Conservation (phyloP, 495 filamentous ascomycete species). For the Annulohypoxylon nitens region DNA sequence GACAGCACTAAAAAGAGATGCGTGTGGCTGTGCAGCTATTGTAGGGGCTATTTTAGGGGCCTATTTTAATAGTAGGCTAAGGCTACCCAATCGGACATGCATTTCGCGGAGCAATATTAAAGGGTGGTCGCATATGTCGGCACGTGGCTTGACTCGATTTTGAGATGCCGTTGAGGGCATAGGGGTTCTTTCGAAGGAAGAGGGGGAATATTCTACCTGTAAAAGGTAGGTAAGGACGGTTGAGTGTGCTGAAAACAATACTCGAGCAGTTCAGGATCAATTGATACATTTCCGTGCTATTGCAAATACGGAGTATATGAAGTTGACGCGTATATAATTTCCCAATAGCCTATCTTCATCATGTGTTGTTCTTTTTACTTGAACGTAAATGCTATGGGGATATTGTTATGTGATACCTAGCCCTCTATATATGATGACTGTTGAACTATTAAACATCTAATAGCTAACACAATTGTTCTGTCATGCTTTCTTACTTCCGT, state of each 20-base stretch:
- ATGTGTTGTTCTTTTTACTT: slow-evolving; percentile 1
- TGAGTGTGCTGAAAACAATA: background rate
- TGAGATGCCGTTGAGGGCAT: slow-evolving; percentile 6
- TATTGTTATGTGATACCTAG: too few species aligned
- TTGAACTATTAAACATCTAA: background rate
- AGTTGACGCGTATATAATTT: background rate
- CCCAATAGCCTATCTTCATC: slow-evolving; percentile 4
- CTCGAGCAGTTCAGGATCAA: background rate
- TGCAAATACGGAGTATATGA: background rate
- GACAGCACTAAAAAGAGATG: background rate
- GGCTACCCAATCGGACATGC: slow-evolving; percentile 17
- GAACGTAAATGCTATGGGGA: background rate
- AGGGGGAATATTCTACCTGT: background rate
- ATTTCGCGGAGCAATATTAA: slow-evolving; percentile 24
- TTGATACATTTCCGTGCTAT: background rate
- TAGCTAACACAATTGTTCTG: too few species aligned
- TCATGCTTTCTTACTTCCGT: background rate
- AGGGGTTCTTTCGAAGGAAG: background rate
- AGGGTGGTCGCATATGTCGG: slow-evolving; percentile 35
- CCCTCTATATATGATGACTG: background rate
- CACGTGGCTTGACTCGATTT: slow-evolving; percentile 12
- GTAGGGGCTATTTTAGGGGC: background rate
- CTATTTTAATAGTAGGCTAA: background rate
- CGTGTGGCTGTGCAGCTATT: slow-evolving; percentile 31
- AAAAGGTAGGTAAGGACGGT: background rate